Percentiles rank a stretch among this genome's conserved stretches.
Conservation (phyloP, 2,329 filamentous ascomycete species). For the Trichoderma cornu-damae region DNA sequence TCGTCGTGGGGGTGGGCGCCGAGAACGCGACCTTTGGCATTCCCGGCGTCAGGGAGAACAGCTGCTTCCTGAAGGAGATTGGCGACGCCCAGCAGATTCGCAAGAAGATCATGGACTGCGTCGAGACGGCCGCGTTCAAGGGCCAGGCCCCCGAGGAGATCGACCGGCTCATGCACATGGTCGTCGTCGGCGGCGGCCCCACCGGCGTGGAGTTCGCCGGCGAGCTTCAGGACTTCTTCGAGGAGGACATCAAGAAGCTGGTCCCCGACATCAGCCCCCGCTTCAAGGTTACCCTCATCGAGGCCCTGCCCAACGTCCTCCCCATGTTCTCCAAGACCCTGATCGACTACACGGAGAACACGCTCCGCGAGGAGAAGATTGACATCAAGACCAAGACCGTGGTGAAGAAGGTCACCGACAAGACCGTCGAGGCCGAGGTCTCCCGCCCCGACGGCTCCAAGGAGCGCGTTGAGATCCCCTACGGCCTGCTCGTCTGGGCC, state of each 20-base stretch:
- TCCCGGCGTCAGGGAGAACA: conserved; percentile 88
- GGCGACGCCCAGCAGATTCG: conserved; percentile 92
- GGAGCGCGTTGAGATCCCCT: conserved; percentile 75
- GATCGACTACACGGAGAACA: conserved; percentile 98
- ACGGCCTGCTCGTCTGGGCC: conserved; percentile 95
- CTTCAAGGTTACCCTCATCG: conserved; percentile 96
- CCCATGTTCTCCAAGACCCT: conserved; percentile 99
- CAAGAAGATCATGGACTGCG: conserved; percentile 99
- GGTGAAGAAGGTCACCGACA: conserved; percentile 95
- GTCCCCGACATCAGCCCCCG: conserved; percentile 90
- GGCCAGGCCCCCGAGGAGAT: conserved; percentile 83
- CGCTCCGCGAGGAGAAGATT: conserved; percentile 98
- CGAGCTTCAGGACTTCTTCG: conserved; percentile 98
- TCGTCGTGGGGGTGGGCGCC: conserved; percentile 93
- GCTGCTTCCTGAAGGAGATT: conserved; percentile 98
- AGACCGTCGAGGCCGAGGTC: conserved; percentile 84
- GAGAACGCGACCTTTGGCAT: conserved; percentile 99
- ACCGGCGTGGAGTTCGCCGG: conserved; percentile 98
- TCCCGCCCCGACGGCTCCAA: conserved; percentile 80
- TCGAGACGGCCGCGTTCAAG: conserved; percentile 98
- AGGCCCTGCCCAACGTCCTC: conserved; percentile 92
- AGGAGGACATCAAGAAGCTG: conserved; percentile 96
- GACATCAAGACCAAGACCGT: conserved; percentile 97
- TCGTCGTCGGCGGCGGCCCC: conserved; percentile 86
- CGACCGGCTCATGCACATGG: conserved; percentile 95